Evolutionary conservation across 2,329 filamentous ascomycete species (phyloP), one percentile per base, ranked within the genome.

Genomic region (Dryadomyces quercivorus): DNA sequence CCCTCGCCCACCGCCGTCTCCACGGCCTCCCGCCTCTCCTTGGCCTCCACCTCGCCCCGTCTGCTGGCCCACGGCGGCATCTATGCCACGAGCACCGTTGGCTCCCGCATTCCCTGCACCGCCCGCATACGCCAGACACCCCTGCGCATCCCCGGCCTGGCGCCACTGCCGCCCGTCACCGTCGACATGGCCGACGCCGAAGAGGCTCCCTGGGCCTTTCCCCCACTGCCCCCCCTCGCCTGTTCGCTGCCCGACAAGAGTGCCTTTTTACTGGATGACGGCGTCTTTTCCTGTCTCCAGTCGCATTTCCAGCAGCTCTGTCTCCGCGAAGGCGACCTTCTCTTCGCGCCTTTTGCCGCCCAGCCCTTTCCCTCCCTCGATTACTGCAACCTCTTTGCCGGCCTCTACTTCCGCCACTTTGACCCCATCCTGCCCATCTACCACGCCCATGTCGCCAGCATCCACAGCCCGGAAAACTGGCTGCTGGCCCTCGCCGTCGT

Each of bases 351-450:
- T 15, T 31, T 31, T 31, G 26, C 26, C 8, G 5, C 40, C 2
- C 5, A 8, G 10, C 10, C 4, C n/a, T 53, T 53, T 16, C 66
- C 64, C 4, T 54, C 58, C 15, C 51, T 60, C 2, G 53, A 55
- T 6, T 58, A 65, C 1, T 51, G 68, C 38, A 62, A 67, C 44
- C 59, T 63, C n/a, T 68, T 67, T 42, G 57, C 64, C 22, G 60
- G 56, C 5, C 60, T 69, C 0, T 69, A 63, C 48, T 67, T 67
- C 52, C 59, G 63, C 16, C 58, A 67, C 36, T 67, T 69, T 44
- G 60, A 66, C 52, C 59, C 62, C 0, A 63, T 66, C 6, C 43
- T 69, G 5, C 64, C 67, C 2, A 62, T 69, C 16, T 60, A 67
- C 0, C 63, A 69, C 38, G 47, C 56, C 8, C 56, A 38, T 0